Conservation (phyloP, 176 grass and related monocot species). For the Musa beccarii region DNA sequence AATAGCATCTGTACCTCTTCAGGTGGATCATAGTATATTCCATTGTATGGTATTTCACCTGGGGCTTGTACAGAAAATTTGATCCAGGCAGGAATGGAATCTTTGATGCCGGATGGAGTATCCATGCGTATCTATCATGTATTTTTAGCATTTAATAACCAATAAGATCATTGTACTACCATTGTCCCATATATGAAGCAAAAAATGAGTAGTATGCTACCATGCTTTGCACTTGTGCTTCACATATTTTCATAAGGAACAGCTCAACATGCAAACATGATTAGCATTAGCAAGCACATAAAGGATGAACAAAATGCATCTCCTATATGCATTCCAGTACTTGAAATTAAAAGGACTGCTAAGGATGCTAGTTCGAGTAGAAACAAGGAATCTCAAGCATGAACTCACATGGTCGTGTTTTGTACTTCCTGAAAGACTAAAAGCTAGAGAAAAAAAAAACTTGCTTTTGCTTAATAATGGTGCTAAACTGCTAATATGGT, state of each 20-base stretch:
- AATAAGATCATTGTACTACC: neutral
- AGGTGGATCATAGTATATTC: slow-evolving; percentile 96
- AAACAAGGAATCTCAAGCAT: neutral
- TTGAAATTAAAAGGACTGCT: neutral
- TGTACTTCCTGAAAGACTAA: neutral
- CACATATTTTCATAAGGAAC: neutral
- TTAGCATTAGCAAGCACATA: no score
- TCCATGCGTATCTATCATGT: slow-evolving; percentile 72
- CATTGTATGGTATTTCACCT: slow-evolving; percentile 81
- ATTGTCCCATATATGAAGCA: neutral
- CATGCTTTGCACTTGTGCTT: neutral
- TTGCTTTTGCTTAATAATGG: neutral
- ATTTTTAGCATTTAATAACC: neutral
- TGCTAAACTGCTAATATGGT: no score
- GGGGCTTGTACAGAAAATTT: slow-evolving; percentile 81
- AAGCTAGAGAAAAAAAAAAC: neutral
- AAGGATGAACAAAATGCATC: no score
- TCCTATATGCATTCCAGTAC: neutral
- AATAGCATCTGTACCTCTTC: slow-evolving; percentile 37
- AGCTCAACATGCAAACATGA: neutral
- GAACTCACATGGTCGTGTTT: neutral
- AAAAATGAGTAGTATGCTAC: neutral
- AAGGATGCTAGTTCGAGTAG: no score
- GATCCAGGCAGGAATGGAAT: slow-evolving; percentile 99
- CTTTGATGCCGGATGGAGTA: slow-evolving; percentile 88